Evolutionary conservation across 23 red algal species (phyloP), one percentile per base, ranked within the genome.

Genomic region (Gracilariopsis chorda): DNA sequence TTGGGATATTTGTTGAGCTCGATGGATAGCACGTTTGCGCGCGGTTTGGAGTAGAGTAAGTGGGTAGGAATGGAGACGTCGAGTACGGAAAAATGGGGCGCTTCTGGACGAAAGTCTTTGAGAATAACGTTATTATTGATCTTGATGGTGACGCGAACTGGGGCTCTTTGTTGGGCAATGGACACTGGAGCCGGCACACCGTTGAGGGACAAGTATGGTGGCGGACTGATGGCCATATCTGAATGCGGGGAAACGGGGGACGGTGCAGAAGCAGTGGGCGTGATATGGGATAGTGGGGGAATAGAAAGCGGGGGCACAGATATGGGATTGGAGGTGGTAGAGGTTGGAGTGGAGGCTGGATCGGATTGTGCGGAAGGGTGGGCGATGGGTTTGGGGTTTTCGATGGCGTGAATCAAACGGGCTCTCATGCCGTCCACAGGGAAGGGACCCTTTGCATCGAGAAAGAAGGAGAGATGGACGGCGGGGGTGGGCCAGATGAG

Each of bases 391-490:
- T 29, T 62, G 37, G 67, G 40, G 16, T 25, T 44, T 37, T 76
- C 65, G 24, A 69, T 47, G 51, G 70, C 85, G 58, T 78, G 85
- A 16, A 89, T 51, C 43, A 89, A 23, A 21, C 68, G 65, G 29
- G 65, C 68, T 8, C n/a, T 58, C 51, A 89, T 61, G 19, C 85
- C 85, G 9, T 77, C 85, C 1, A 78, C 33, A 3, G 85, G 85
- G 20, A 89, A 89, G 45, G 85, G 85, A 27, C 70, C 85, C 12
- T 43, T 51, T 20, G 69, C 14, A 21, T 89, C 72, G 47, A 89
- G 24, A 41, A 62, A 77, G 39, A 89, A 89, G 20, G 65, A 47
- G 34, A 89, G 40, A 42, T 58, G 45, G 7, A 89, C 51, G 21
- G 47, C 68, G 11, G 85, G 85, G 17, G 42, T 39, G 6, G 67